Base-by-base conservation (phyloP, 2,329 filamentous ascomycete genomes). In the Phoma herbarum region DNA sequence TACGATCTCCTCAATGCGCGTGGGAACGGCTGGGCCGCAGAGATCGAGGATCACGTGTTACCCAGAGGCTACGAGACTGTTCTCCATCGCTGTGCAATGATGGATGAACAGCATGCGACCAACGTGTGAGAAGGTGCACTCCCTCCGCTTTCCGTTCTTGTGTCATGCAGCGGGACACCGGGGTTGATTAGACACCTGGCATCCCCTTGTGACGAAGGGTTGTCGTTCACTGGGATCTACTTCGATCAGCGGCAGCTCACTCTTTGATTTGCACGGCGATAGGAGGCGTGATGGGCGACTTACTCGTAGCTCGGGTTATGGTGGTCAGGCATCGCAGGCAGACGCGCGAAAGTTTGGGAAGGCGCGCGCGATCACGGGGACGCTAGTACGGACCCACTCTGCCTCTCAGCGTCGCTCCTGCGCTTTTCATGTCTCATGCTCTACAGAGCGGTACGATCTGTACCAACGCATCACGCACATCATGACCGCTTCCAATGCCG, bases 101-200 rank as follows among this genome's bases (percentile, higher is more conserved):
- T 46, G 35, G 35, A 41, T 10, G 25, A 41, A 51, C 55, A 51
- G 60, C 59, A 44, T 69, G 69, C 44, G 56, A 56, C 49, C 67
- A 66, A 59, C 67, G 60, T 68, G 66, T 37, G 62, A 64, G 63
- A 68, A 58, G 65, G 56, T 60, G 60, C 69, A 71, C 66, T 73
- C 72, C 72, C 70, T 74, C 65, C 57, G 72, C 61, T 74, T 73
- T 74, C 72, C 66, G 69, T 74, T 74, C 72, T 71, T 65, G 52
- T 63, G 67, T 69, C 69, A 70, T 69, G 67, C 68, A 71, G 52
- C 53, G 58, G 48, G 57, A 56, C 42, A 43, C 60, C 11, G 35
- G 55, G 54, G 69, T 53, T 66, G 65, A 70, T 72, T 69, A 70
- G 69, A 58, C 66, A 35, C 39, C 37, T 31, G 16, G 45, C 49